Conservation (phyloP, 2,329 filamentous ascomycete species). For the Boeremia lycopersici region DNA sequence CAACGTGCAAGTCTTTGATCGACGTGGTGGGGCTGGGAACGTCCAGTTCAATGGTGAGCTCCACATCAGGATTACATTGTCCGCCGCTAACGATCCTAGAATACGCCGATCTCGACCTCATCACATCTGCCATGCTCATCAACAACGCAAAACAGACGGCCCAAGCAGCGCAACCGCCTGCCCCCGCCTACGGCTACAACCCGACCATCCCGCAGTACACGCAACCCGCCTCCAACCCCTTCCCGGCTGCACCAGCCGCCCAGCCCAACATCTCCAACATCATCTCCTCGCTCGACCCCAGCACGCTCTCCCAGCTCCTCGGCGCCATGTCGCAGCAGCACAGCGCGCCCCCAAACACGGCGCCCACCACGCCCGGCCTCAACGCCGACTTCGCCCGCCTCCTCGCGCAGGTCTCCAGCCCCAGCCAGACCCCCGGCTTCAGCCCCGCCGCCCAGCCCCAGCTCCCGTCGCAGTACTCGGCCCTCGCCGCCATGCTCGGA, state of each 20-base stretch:
- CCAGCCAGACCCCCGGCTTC: constrained; percentile 34
- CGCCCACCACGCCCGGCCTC: constrained; percentile 45
- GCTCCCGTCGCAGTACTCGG: constrained; percentile 34
- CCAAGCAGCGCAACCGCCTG: constrained; percentile 40
- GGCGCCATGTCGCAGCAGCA: constrained; percentile 58
- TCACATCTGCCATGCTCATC: constrained; percentile 80
- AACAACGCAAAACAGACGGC: constrained; percentile 67
- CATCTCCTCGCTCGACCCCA: constrained; percentile 71
- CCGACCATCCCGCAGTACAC: constrained; percentile 29
- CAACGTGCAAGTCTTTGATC: constrained; percentile 83
- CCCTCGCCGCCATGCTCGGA: constrained; percentile 38
- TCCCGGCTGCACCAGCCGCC: constrained; percentile 39
- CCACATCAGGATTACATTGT: background rate
- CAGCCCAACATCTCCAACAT: constrained; percentile 65
- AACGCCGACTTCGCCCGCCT: constrained; percentile 48
- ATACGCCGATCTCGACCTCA: constrained; percentile 81
- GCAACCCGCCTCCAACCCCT: constrained; percentile 45
- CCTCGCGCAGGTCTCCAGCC: constrained; percentile 41
- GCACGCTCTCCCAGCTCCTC: constrained; percentile 72
- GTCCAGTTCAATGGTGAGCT: constrained; percentile 74
- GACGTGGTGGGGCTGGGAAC: constrained; percentile 73
- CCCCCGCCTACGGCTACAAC: constrained; percentile 35
- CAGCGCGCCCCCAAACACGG: constrained; percentile 43
- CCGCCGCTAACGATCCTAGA: constrained; percentile 55
- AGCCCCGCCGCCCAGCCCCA: constrained; percentile 25